Base-by-base conservation (phyloP, 345 rosid species). In the Rhizophora mangle region DNA sequence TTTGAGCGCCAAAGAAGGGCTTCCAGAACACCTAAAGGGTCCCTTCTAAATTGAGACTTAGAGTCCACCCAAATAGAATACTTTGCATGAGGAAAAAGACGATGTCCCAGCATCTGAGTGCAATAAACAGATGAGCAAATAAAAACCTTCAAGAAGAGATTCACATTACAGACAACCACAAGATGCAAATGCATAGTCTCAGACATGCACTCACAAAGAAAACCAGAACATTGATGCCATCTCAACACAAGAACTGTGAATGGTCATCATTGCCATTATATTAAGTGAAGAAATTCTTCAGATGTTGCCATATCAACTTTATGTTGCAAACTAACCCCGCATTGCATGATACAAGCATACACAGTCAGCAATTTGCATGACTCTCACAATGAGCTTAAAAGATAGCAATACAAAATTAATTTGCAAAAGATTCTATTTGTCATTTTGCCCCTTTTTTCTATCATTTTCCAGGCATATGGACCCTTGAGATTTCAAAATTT, bases 41-140 rank as follows among this genome's bases (percentile, higher is more conserved):
- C 98, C 77, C 97, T 94, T 72, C 98, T 85, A 65, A 94, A 91
- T 79, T 94, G 97, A 69, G 97, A 91, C 79, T 94, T 94, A 6
- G 98, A 94, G 74, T 94, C 98, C 43, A 94, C 98, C 98, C 98
- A 94, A 60, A 91, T 82, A 22, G 97, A 91, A 75, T 86, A 91
- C 83, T 83, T 87, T 8, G 94, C 84, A 7, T 72, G 68, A 43
- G 97, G 89, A 84, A 94, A 91, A 64, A 94, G 96, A 8, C 96
- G 96, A 80, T 94, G 98, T 0, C 85, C 83, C 86, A 94, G 74
- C 98, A 94, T 94, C 98, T 94, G 81, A 75, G 11, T 64, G 67
- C 43, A 78, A 51, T 20, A 72, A 53, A 55, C 51, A 57, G 46
- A 68, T 20, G 72, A 49, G 54, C 46, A 54, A 53, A 68, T 71